Conservation (phyloP, 2,329 filamentous ascomycete genomes). For the Fusarium poae region DNA sequence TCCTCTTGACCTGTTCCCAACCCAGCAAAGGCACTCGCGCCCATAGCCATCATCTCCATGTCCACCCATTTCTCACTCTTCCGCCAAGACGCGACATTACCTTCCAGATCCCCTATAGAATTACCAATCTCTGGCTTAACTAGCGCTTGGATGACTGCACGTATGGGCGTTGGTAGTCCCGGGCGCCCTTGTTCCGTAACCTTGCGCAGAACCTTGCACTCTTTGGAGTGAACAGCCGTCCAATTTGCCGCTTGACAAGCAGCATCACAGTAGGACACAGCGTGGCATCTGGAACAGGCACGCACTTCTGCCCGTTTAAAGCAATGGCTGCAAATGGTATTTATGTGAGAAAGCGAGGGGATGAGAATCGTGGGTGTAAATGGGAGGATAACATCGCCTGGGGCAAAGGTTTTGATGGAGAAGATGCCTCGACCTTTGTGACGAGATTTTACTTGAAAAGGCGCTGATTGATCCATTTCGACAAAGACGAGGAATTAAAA, state of each 20-base stretch:
- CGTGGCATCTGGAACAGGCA: slow-evolving; percentile 67
- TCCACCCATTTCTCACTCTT: slow-evolving; percentile 59
- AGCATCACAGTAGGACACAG: slow-evolving; percentile 66
- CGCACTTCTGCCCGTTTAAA: slow-evolving; percentile 51
- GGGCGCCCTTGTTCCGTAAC: slow-evolving; percentile 45
- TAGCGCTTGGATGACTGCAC: slow-evolving; percentile 66
- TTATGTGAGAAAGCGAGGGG: slow-evolving; percentile 59
- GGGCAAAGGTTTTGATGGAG: slow-evolving; percentile 57
- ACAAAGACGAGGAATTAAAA: no score
- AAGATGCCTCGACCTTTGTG: slow-evolving; percentile 62
- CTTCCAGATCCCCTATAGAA: slow-evolving; percentile 59
- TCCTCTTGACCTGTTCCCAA: slow-evolving; percentile 53
- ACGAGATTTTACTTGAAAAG: slow-evolving; percentile 48
- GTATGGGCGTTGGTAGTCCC: slow-evolving; percentile 66
- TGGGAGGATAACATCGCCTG: slow-evolving; percentile 61
- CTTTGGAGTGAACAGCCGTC: slow-evolving; percentile 64
- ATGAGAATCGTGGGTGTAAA: slow-evolving; percentile 63
- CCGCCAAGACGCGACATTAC: slow-evolving; percentile 60
- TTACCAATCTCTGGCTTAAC: slow-evolving; percentile 54
- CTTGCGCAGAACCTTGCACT: slow-evolving; percentile 64
- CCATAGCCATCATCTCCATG: slow-evolving; percentile 63
- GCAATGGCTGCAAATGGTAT: slow-evolving; percentile 64
- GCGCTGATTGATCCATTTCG: slow-evolving; percentile 34
- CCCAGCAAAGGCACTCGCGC: slow-evolving; percentile 58
- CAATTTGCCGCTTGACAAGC: slow-evolving; percentile 69